phyloP scores from a whole-genome alignment of 148 eudicot genomes.

The Polygonum maritimum region DNA sequence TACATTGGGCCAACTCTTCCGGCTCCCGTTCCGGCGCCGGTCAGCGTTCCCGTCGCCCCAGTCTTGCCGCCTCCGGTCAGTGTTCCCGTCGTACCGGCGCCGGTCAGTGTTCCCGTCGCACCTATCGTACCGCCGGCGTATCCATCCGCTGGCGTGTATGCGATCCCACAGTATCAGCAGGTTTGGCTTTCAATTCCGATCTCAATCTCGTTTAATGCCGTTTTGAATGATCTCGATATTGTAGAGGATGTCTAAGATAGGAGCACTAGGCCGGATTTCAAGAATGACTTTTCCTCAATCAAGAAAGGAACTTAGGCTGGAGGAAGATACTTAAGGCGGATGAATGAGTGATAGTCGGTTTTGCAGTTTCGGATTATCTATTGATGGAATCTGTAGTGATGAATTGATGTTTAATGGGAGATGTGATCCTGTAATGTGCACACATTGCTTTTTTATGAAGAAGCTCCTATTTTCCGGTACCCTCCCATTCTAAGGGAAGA shows the following conservation, averaged over 20 bases:
- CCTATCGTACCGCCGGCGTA: slow-evolving; percentile 21
- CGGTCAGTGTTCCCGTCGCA: slow-evolving; percentile 10
- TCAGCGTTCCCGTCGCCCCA: slow-evolving; percentile 22
- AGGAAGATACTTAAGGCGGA: not conserved
- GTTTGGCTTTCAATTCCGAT: not conserved
- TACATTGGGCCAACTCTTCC: slow-evolving; percentile 21
- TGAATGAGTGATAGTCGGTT: not conserved
- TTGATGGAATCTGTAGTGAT: not conserved
- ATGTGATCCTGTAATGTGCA: not conserved
- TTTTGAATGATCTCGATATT: not conserved
- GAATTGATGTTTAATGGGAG: not conserved
- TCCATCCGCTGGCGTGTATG: slow-evolving; percentile 34
- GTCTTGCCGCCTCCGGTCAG: slow-evolving; percentile 16
- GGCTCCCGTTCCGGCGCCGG: slow-evolving; percentile 19
- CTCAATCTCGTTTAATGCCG: not conserved
- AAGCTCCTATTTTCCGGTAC: not conserved
- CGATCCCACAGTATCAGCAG: slow-evolving; percentile 83
- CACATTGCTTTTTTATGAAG: not conserved
- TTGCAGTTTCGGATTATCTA: not conserved
- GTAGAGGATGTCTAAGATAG: not conserved
- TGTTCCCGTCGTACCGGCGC: slow-evolving; percentile 9
- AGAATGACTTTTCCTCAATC: not conserved
- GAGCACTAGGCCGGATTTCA: not conserved
- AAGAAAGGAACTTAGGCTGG: not conserved
- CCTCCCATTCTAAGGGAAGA: not conserved